A percentile compares a stretch with the other conserved stretches of the same genome.
Conservation (phyloP, 768 basidiomycete species). For the Tulasnella sp. region DNA sequence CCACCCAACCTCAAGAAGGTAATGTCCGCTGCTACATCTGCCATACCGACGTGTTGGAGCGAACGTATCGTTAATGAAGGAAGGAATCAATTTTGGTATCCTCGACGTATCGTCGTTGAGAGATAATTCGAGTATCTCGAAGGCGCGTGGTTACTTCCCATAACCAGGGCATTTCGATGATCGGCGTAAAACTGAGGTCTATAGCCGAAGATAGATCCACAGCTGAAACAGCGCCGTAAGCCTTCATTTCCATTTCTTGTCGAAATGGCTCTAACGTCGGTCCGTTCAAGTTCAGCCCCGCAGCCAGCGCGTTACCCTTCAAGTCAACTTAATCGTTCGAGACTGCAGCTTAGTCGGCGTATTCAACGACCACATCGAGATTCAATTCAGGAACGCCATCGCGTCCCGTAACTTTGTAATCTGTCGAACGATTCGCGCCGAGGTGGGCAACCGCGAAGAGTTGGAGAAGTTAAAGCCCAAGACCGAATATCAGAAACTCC, state of each 20-base stretch:
- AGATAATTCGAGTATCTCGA: not conserved
- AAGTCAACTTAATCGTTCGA: not conserved
- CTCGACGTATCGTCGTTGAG: not conserved
- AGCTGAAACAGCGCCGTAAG: not conserved
- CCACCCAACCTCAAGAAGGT: not conserved
- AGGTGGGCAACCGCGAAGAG: conserved; percentile 39
- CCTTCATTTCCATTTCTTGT: not conserved
- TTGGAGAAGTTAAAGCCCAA: conserved; percentile 41
- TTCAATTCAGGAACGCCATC: conserved; percentile 43
- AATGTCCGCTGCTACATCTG: not conserved
- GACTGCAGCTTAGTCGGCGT: not conserved
- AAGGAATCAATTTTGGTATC: conserved; percentile 5
- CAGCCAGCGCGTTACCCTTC: not conserved
- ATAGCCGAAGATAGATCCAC: not conserved
- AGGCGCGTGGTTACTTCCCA: not conserved
- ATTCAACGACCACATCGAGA: conserved; percentile 47
- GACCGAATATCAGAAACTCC: not conserved
- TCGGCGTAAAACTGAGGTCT: not conserved
- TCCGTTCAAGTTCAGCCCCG: not conserved
- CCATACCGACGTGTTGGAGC: not conserved
- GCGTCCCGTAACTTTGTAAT: conserved; percentile 44
- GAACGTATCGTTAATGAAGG: not conserved
- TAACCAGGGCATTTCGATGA: not conserved
- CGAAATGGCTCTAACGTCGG: not conserved
- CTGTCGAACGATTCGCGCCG: conserved; percentile 37